A percentile compares a stretch with the other conserved stretches of the same genome.
Evolutionary conservation across 257 asterid genomes (phyloP).

Genomic region (Fraxinus pennsylvanica): DNA sequence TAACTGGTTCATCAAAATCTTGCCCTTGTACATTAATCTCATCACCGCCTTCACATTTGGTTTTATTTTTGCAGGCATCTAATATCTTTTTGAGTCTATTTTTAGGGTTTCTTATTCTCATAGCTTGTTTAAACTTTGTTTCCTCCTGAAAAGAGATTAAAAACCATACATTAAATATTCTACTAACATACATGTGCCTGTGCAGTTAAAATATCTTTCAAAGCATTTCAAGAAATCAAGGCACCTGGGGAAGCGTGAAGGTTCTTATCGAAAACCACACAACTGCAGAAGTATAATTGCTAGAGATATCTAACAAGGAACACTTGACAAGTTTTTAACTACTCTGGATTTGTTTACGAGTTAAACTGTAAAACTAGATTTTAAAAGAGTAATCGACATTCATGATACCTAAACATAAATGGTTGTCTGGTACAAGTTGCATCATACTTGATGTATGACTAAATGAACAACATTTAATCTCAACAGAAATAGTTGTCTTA

Average conservation of each 20-base stretch:
- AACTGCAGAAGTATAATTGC: neutral
- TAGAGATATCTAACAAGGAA: constrained; percentile 20
- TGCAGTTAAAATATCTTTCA: neutral
- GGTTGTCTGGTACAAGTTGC: constrained; percentile 2
- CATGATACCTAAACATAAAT: neutral
- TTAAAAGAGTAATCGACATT: constrained; percentile 9
- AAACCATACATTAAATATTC: neutral
- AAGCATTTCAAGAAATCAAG: constrained; percentile 4
- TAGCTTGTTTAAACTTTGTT: constrained; percentile 77
- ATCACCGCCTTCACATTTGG: constrained; percentile 92
- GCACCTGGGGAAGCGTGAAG: neutral
- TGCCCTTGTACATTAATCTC: constrained; percentile 77
- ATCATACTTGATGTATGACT: neutral
- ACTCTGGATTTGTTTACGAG: constrained; percentile 7
- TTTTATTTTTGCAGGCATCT: constrained; percentile 85
- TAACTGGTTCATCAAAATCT: constrained; percentile 74
- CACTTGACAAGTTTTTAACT: constrained; percentile 3
- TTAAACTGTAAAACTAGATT: neutral
- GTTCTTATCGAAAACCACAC: neutral
- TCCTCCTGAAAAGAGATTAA: constrained; percentile 59
- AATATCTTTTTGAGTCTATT: constrained; percentile 71
- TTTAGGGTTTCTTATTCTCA: constrained; percentile 82
- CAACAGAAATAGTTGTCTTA: neutral
- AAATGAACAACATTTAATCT: neutral
- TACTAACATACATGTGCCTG: neutral